Percentiles rank a stretch among this genome's conserved stretches.
Conservation (phyloP, 192 early-diverging fungal genomes). For the Podila minutissima region DNA sequence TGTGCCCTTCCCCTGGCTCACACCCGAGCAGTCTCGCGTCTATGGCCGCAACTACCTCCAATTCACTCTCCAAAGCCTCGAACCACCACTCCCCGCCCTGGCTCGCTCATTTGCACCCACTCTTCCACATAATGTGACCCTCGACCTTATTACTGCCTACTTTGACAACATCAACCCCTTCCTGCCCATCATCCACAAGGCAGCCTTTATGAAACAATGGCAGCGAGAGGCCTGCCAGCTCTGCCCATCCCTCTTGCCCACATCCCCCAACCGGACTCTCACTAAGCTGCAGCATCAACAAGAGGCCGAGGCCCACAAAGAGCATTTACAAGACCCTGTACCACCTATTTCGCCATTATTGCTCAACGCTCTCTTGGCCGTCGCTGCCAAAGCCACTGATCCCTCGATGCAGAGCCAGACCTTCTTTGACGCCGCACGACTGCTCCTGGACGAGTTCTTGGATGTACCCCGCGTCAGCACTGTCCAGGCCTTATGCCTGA, state of each 20-base stretch:
- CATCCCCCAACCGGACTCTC: background rate
- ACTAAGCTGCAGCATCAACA: constrained; percentile 9
- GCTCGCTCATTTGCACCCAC: constrained; percentile 10
- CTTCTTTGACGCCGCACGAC: constrained; percentile 32
- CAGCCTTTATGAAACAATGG: constrained; percentile 48
- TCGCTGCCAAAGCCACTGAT: constrained; percentile 43
- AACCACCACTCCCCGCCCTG: constrained; percentile 36
- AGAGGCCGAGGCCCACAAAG: constrained; percentile 24
- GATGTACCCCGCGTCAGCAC: constrained; percentile 54
- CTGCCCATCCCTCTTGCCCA: constrained; percentile 9
- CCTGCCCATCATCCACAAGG: constrained; percentile 25
- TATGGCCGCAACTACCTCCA: constrained; percentile 50
- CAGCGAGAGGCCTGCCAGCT: constrained; percentile 24
- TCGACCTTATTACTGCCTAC: constrained; percentile 26
- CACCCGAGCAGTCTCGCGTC: constrained; percentile 41
- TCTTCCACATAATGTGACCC: background rate
- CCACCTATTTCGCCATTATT: constrained; percentile 52
- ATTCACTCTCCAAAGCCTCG: constrained; percentile 28
- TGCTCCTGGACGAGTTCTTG: constrained; percentile 53
- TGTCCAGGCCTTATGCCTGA: constrained; percentile 53
- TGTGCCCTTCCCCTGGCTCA: constrained; percentile 48
- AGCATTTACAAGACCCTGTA: constrained; percentile 27
- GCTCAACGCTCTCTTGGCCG: constrained; percentile 46
- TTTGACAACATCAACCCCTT: constrained; percentile 33
- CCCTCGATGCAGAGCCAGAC: constrained; percentile 20